Evolutionary conservation across 148 eudicot species (phyloP).

Genomic region (Chenopodium quinoa): DNA sequence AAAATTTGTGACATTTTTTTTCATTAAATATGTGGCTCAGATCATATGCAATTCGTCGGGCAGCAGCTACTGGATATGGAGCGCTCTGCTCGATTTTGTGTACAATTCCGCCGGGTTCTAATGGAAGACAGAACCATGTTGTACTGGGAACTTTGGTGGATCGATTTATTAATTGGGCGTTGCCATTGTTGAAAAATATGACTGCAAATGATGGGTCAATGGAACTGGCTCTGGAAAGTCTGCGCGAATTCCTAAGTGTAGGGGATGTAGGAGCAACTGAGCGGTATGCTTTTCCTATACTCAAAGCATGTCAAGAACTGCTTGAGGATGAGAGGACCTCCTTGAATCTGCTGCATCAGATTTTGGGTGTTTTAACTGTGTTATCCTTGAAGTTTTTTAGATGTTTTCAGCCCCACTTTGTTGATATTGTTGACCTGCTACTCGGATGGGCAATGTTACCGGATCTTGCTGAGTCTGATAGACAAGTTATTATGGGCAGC

Average conservation of each 20-base stretch:
- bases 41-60: slow-evolving; percentile 68
- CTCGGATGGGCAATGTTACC: slow-evolving; percentile 99
- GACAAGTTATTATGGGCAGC: slow-evolving; percentile 67
- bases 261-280: slow-evolving; percentile 78
- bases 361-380: slow-evolving; percentile 68
- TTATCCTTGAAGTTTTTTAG: slow-evolving; percentile 78
- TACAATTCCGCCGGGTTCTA: slow-evolving; percentile 58
- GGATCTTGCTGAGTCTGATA: slow-evolving; percentile 75
- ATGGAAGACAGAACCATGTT: slow-evolving; percentile 80
- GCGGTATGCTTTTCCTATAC: slow-evolving; percentile 72
- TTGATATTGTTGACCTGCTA: slow-evolving; percentile 94
- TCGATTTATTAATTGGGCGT: slow-evolving; percentile 80
- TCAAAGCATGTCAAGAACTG: slow-evolving; percentile 83
- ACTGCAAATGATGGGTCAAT: slow-evolving; percentile 45
- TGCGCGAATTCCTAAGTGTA: slow-evolving; percentile 78
- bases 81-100: slow-evolving; percentile 73
- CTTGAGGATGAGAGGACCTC: slow-evolving; percentile 98
- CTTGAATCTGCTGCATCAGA: slow-evolving; percentile 60
- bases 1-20: neutral
- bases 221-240: slow-evolving; percentile 71
- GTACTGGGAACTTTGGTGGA: slow-evolving; percentile 60
- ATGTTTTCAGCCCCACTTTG: slow-evolving; percentile 90
- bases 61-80: slow-evolving; percentile 89
- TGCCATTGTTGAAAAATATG: slow-evolving; percentile 59
- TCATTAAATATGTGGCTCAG: slow-evolving; percentile 40